Conservation (phyloP, 2,329 filamentous ascomycete genomes). For the Cladosporium sp. region DNA sequence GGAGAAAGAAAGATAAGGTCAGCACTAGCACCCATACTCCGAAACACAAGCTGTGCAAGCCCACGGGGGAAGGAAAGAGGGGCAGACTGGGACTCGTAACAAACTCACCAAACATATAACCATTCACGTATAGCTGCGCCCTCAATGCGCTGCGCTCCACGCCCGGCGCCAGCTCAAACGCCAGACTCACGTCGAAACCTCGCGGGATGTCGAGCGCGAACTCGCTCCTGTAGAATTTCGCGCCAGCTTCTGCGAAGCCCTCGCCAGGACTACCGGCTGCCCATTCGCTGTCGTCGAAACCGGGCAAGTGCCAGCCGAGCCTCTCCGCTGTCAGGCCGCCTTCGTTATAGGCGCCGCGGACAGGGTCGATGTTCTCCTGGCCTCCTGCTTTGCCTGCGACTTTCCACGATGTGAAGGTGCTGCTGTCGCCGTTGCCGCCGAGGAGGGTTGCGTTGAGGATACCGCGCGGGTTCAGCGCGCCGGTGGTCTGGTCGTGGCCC, state of each 20-base stretch:
- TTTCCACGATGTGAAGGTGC: slow-evolving; percentile 56
- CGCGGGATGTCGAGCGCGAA: slow-evolving; percentile 53
- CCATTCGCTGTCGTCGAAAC: slow-evolving; percentile 54
- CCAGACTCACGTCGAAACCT: slow-evolving; percentile 56
- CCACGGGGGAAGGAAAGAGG: background rate
- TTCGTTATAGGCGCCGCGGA: slow-evolving; percentile 58
- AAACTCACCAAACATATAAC: slow-evolving; percentile 44
- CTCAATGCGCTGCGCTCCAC: slow-evolving; percentile 45
- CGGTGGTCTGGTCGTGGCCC: slow-evolving; percentile 57
- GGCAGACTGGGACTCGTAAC: background rate
- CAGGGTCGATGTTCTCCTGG: slow-evolving; percentile 53
- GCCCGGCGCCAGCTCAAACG: slow-evolving; percentile 54
- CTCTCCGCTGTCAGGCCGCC: slow-evolving; percentile 61
- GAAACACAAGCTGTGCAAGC: background rate
- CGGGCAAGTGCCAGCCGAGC: slow-evolving; percentile 60
- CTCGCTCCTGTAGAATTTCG: slow-evolving; percentile 57
- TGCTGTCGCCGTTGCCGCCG: slow-evolving; percentile 33
- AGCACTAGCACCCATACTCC: slow-evolving; percentile 10
- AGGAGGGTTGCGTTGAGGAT: slow-evolving; percentile 55
- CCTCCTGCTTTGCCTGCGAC: slow-evolving; percentile 59
- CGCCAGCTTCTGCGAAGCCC: slow-evolving; percentile 51
- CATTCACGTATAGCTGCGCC: slow-evolving; percentile 62
- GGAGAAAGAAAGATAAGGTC: background rate
- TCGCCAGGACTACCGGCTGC: slow-evolving; percentile 38
- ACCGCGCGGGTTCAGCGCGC: slow-evolving; percentile 52